Evolutionary conservation across 1,284 basidiomycete species (phyloP).

Genomic region (Pyrrhoderma lamaoense): DNA sequence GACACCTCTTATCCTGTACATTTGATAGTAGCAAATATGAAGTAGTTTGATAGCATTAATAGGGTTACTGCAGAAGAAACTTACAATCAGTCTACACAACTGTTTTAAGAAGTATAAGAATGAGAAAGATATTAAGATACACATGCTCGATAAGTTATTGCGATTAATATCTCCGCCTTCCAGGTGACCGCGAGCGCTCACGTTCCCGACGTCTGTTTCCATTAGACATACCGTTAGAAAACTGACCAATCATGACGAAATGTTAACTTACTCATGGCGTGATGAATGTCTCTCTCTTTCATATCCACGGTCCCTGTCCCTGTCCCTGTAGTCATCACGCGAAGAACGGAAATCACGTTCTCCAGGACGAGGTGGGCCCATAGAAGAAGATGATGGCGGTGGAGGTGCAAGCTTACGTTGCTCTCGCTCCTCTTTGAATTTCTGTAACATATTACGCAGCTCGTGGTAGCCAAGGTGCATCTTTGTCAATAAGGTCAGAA

Average conservation of each 20-base stretch:
- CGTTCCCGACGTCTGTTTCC: conserved; percentile 52
- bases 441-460: conserved; percentile 85
- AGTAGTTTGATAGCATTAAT: no score
- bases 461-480: conserved; percentile 99
- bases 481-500: conserved; percentile 34
- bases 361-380: conserved; percentile 25
- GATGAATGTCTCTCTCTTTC: conserved; percentile 52
- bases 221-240: no score
- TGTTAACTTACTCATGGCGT: conserved; percentile 61
- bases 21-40: no score
- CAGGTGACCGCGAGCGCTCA: conserved; percentile 72
- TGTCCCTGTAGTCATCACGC: conserved; percentile 57
- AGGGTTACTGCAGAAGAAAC: no score
- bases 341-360: conserved; percentile 44
- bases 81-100: background rate
- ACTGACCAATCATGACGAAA: background rate
- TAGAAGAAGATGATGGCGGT: conserved; percentile 25
- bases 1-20: no score
- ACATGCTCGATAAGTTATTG: background rate
- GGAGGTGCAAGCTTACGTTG: conserved; percentile 62
- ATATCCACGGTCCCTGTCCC: conserved; percentile 50
- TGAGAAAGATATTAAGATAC: background rate
- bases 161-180: conserved; percentile 53
- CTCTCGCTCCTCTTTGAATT: conserved; percentile 84
- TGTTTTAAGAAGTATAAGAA: background rate